Evolutionary conservation across 75 land plant species (phyloP), one percentile per base, ranked within the genome.

Genomic region (Pinus albicaulis): DNA sequence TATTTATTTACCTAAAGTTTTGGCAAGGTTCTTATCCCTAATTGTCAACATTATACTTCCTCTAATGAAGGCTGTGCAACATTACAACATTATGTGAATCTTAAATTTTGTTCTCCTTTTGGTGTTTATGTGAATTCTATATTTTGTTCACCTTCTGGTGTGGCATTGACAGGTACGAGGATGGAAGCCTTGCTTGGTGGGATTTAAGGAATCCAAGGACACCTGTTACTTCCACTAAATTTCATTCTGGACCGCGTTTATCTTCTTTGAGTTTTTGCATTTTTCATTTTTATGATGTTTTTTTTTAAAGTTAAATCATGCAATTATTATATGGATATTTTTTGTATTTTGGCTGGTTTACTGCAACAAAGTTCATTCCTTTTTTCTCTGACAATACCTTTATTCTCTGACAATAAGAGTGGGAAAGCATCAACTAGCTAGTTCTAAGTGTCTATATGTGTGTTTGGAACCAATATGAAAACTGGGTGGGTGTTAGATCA

Each of bases 151-250:
- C 20, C 25, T 53, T 56, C 22, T 76, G 69, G 8, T 58, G 31
- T 38, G 34, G 20, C 19, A 75, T 76, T 59, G 24, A 59, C 62
- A 94, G 98, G 58, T 93, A 92, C 76, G 99, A 97, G 85, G 98
- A 97, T 86, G 99, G 99, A 81, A 86, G 91, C 64, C 83, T 97
- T 83, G 77, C 81, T 76, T 81, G 94, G 86, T 96, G 99, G 99
- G 99, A 96, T 78, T 17, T 83, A 59, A 80, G 97, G 53, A 89
- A 90, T 76, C 85, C 90, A 17, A 78, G 73, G 22, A 19, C 65
- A 79, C 99, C 99, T 73, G 24, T 88, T 60, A 56, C 84, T 58
- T 84, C 89, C 76, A 86, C 84, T 28, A 88, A 84, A 57, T 87
- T 84, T 76, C 99, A 96, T 74, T 76, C 85, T 17, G 99, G 92